A percentile compares a stretch with the other conserved stretches of the same genome.
Evolutionary conservation across 108 stramenopile genomes (phyloP).

Genomic region (Asterionellopsis glacialis): DNA sequence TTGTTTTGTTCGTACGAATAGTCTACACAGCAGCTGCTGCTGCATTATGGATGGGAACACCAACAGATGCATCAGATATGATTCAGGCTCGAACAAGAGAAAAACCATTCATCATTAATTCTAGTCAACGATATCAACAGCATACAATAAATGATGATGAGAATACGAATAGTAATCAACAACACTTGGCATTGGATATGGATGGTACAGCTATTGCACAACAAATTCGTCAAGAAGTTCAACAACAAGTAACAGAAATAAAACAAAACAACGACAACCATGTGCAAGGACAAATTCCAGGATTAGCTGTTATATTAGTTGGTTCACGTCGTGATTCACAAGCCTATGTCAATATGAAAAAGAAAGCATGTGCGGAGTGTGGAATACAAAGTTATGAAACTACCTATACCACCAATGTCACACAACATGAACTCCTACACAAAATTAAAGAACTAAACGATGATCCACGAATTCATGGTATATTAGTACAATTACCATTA

Average conservation of each 20-base stretch:
- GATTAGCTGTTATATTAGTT: constrained; percentile 94
- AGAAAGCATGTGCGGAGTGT: constrained; percentile 89
- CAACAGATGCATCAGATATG: too few relatives aligned
- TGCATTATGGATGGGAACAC: too few relatives aligned
- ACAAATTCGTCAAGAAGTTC: constrained; percentile 52
- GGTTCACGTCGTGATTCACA: constrained; percentile 88
- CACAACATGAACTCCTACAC: constrained; percentile 73
- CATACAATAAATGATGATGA: too few relatives aligned
- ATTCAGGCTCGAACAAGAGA: not conserved
- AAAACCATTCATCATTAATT: not conserved
- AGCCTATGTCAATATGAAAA: constrained; percentile 98
- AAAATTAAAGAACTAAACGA: constrained; percentile 75
- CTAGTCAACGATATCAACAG: too few relatives aligned
- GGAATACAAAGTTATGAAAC: constrained; percentile 78
- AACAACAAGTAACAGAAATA: constrained; percentile 15
- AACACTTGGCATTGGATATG: constrained; percentile 34
- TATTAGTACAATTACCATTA: constrained; percentile 96
- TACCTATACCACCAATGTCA: constrained; percentile 74
- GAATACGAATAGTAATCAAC: too few relatives aligned
- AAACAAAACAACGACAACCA: not conserved
- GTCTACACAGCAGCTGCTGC: too few relatives aligned
- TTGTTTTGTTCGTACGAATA: too few relatives aligned
- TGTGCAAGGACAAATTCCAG: constrained; percentile 43
- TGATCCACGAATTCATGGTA: constrained; percentile 86
- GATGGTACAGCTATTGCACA: constrained; percentile 67